Conservation (phyloP, 768 basidiomycete species). For the Hortiboletus campestris region DNA sequence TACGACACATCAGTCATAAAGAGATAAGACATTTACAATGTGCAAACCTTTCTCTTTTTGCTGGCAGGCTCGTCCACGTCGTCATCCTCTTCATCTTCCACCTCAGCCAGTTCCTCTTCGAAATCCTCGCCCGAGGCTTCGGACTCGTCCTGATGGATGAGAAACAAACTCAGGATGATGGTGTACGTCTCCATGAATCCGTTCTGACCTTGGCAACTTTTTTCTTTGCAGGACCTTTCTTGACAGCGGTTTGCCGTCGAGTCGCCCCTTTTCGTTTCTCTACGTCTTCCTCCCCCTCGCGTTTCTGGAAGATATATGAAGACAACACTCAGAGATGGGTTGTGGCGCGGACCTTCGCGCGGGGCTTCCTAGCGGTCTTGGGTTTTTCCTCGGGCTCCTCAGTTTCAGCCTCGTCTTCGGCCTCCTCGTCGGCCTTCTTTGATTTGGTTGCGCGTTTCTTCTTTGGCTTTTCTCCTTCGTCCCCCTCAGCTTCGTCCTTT, state of each 20-base stretch:
- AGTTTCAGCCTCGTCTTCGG: conserved; percentile 34
- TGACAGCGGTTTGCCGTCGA: conserved; percentile 44
- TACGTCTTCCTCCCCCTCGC: conserved; percentile 30
- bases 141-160: conserved; percentile 27
- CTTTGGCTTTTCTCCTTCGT: conserved; percentile 39
- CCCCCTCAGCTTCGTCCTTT: conserved; percentile 32
- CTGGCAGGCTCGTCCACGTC: conserved; percentile 32
- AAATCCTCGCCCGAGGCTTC: conserved; percentile 50
- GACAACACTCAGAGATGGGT: conserved; percentile 2
- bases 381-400: conserved; percentile 27
- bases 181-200: background rate
- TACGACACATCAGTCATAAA: conserved; percentile 19
- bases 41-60: conserved; percentile 72
- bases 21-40: background rate
- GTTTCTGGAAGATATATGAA: conserved; percentile 28
- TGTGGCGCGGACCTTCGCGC: conserved; percentile 33
- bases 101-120: conserved; percentile 40
- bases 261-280: conserved; percentile 51
- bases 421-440: conserved; percentile 35
- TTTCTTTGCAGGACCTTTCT: conserved; percentile 49
- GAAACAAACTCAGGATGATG: background rate
- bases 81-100: conserved; percentile 50
- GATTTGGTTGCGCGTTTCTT: conserved; percentile 31
- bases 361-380: conserved; percentile 37
- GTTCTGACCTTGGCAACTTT: conserved; percentile 38